Base-by-base conservation (phyloP, 768 basidiomycete species). In the Rhodocollybia butyracea region DNA sequence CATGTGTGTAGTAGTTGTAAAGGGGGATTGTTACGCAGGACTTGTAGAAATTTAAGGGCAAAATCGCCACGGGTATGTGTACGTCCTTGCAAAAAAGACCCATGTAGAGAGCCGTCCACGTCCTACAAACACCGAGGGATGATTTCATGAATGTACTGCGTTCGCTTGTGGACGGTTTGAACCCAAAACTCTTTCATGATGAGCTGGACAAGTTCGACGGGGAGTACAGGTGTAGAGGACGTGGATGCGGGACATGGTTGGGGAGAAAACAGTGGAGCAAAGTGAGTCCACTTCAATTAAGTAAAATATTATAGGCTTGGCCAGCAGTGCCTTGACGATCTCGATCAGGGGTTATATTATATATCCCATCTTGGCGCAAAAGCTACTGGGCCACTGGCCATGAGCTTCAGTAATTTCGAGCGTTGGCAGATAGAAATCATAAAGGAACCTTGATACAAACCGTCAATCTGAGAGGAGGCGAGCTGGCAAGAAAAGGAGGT, bases 81-180 rank as follows among this genome's bases (percentile, higher is more conserved):
- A 54, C 52, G 17, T 54, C 52, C 38, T 32, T 22, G 22, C 13
- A 41, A 29, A 41, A 54, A 5, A 34, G 17, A 22, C 29, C 5
- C 40, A 45, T 19, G 29, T 27, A 54, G 17, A 54, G 2, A 10
- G 11, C 21, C 3, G 41, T 24, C 52, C 52, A 54, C 3, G n/a
- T 42, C 8, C 12, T 12, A 29, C 30, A 43, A 13, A 54, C 52
- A 34, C 7, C 27, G 8, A 54, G 38, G 13, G 52, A 54, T 3
- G 41, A 54, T 54, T 42, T 54, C 41, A 54, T 54, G n/a, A 54
- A 54, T 8, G 15, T 31, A 15, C 6, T 29, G 17, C 52, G 52
- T 15, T 54, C 34, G 8, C 22, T 13, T 11, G 30, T 26, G 31
- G 42, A 45, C 13, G 22, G 22, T 19, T 11, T 42, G 29, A 2